phyloP scores from a whole-genome alignment of 2,329 filamentous ascomycete species.

The Pyrenophora teres region DNA sequence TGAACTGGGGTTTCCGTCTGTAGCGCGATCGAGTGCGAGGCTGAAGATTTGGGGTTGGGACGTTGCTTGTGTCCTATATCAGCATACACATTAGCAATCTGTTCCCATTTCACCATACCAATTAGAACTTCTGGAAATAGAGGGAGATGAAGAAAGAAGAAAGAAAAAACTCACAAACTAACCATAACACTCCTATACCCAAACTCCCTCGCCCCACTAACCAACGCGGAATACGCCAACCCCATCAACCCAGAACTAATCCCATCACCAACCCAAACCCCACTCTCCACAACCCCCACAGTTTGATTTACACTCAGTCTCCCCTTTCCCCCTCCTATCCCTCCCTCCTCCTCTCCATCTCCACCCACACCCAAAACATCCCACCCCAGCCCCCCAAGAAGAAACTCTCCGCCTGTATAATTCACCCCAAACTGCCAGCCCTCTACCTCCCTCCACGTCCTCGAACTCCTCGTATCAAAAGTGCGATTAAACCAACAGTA shows the following conservation, averaged over 20 bases:
- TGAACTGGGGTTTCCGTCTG: slow-evolving; percentile 1
- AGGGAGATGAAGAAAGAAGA: neutral
- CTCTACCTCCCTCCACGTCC: no score
- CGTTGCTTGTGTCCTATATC: slow-evolving; percentile 16
- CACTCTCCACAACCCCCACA: slow-evolving; percentile 35
- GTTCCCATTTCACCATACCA: no score
- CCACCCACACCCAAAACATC: no score
- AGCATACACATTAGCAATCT: neutral
- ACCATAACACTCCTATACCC: slow-evolving; percentile 32
- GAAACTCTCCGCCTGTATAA: no score
- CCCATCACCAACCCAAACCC: slow-evolving; percentile 36
- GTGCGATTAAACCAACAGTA: no score
- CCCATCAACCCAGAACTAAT: slow-evolving; percentile 26
- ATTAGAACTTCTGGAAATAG: no score
- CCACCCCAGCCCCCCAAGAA: no score
- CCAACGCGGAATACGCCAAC: slow-evolving; percentile 29
- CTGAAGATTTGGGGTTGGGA: slow-evolving; percentile 28
- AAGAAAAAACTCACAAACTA: slow-evolving; percentile 31
- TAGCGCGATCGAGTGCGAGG: slow-evolving; percentile 32
- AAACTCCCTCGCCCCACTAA: slow-evolving; percentile 15
- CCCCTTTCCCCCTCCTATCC: no score
- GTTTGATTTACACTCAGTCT: slow-evolving; percentile 23
- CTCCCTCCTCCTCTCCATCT: no score
- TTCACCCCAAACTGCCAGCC: no score
- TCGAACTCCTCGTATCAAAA: no score